Base-by-base conservation (phyloP, 106 monocot genomes). In the Acanthochlamys bracteata region DNA sequence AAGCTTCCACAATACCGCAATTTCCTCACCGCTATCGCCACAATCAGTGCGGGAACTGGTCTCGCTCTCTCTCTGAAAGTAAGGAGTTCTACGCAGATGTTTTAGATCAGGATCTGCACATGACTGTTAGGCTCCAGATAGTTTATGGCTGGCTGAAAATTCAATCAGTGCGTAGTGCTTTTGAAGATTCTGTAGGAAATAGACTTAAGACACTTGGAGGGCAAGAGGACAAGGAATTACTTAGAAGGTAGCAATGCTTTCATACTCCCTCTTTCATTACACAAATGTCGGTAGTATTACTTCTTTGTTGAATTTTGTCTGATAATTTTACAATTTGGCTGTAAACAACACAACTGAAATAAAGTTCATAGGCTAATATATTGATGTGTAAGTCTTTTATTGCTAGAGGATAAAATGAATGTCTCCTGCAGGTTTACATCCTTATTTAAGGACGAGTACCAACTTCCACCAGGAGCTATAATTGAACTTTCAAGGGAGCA, bases 111-210 rank as follows among this genome's bases (percentile, higher is more conserved):
- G 87, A 95, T 66, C 27, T 90, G 33, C 55, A 66, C 39, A 84
- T 90, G 82, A 87, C 90, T 57, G 78, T 95, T 55, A 79, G 84
- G 61, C 95, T 95, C 64, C 86, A 90, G 63, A 95, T 95, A 39
- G 95, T 95, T 24, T 90, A 87, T 69, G 78, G 87, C 9, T 84
- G 84, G 57, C 61, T 96, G 25, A 85, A 84, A 47, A 91, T 96
- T 75, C 66, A 66, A 11, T 96, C 95, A n/a, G 90, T 91, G 7
- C 84, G 95, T 17, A 83, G 73, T 71, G 84, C 90, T 23, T 96
- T 96, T 84, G 87, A 82, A 77, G 84, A 96, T 56, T 84, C 88
- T 55, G 84, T 96, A 6, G 88, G 90, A 69, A 80, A 40, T 55
- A 82, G 90, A 72, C 69, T 96, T 40, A 59, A 64, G 71, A 96